Conservation (phyloP, 768 basidiomycete species). For the Obba rivulosa region DNA sequence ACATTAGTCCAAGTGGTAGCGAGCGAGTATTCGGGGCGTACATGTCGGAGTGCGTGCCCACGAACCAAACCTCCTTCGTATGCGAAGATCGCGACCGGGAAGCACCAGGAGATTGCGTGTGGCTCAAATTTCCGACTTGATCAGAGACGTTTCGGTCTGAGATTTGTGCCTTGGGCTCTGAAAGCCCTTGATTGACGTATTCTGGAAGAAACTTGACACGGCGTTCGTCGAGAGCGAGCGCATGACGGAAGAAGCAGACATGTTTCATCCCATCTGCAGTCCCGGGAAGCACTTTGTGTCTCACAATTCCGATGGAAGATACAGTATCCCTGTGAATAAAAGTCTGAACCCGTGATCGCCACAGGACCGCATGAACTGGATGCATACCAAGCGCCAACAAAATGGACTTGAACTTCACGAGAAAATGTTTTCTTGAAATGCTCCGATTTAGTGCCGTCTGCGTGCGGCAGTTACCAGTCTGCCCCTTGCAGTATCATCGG, state of each 20-base stretch:
- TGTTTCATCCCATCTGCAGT: neutral
- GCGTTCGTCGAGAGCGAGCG: neutral
- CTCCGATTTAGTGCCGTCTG: neutral
- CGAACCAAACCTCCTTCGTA: neutral
- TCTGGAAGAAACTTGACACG: neutral
- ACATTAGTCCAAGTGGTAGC: neutral
- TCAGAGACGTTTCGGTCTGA: neutral
- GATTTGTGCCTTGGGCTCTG: neutral
- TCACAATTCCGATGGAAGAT: constrained; percentile 14
- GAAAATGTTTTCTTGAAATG: constrained; percentile 25
- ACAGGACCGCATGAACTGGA: neutral
- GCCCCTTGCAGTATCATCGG: no score
- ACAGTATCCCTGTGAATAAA: constrained; percentile 14
- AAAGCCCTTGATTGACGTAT: neutral
- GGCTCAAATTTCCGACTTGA: neutral
- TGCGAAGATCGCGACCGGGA: neutral
- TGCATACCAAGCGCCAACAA: constrained; percentile 29
- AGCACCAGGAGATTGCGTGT: neutral
- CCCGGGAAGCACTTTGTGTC: constrained; percentile 6
- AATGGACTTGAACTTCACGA: constrained; percentile 23
- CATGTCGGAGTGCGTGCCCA: neutral
- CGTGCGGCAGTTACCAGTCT: no score
- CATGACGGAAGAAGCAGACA: neutral
- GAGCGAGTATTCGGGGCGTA: neutral
- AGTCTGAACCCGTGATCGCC: neutral